Evolutionary conservation across 805 yeast genomes (phyloP), one percentile per base, ranked within the genome.

Genomic region (Saccharomycopsis microspora): DNA sequence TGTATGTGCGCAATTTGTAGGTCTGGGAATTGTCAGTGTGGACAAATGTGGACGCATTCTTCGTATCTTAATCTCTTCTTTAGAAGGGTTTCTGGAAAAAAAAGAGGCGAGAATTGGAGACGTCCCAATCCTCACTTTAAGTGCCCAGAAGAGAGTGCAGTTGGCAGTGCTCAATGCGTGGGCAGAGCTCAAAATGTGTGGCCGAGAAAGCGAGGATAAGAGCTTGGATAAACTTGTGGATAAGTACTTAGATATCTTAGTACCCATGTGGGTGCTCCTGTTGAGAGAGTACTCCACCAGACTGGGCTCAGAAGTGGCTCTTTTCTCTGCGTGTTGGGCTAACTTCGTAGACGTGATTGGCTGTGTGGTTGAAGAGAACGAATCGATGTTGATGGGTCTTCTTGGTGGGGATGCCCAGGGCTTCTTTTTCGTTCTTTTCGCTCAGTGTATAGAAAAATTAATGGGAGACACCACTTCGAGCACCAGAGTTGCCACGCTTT

Each of bases 381-480:
- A 71, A 2, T 55, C 62, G 0, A 59, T 69, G 8, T 67, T 83
- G 19, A 60, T 66, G 4, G 64, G 68, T 1, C 68, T 76, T 35
- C 60, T 85, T 41, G 72, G 70, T 4, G 78, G 72, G 7, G 88
- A 81, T 52, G 66, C 76, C 1, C 69, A 73, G 4, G 77, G 76
- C 52, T 84, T 88, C 55, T 80, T 84, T 62, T 84, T 86, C 58
- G 81, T 88, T 32, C 61, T 89, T 38, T 85, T 83, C 64, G 85
- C 96, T 7, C 84, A 85, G 55, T 86, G 96, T 60, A 71, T 88
- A 43, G 95, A 85, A 56, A 75, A 82, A 0, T 68, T 88, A 52
- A 72, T 82, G 43, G 74, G 72, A 44, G 63, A 65, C 5, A 45
- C 55, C n/a, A 60, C 67, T 45, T 49, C 35, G 11, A 44, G 52